Evolutionary conservation across 805 yeast species (phyloP), one percentile per base, ranked within the genome.

Genomic region (Candida dendrica): DNA sequence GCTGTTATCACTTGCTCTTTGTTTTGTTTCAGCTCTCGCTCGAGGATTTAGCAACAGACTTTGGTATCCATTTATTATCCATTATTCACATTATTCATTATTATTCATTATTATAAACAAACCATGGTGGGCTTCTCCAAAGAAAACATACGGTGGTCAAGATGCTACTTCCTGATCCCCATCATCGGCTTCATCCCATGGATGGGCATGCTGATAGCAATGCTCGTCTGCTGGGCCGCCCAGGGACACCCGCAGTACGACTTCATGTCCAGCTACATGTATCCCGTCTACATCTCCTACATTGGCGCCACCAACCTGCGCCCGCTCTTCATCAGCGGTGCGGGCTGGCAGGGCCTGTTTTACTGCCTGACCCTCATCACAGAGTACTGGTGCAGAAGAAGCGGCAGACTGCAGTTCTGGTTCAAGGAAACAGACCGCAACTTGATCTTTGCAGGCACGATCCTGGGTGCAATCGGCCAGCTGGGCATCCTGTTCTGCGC

Each of bases 181-280:
- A 61, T 88, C 35, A 53, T 79, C 2, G 75, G 87, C 2, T 64
- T 77, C 40, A 60, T 79, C 2, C 81, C 79, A 14, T 90, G 97
- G 97, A 84, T 89, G 79, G 95, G 85, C 3, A 86, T 88, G 96
- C 74, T 90, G 10, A 79, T 83, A 4, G 86, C 95, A 5, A 66
- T 91, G 75, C 56, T 90, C 48, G 60, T 72, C 2, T 74, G 80
- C 49, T 90, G 97, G 97, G 76, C 84, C 2, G 72, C 68, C 3
- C 87, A 86, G 55, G 96, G 96, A 2, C 74, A 74, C 37, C 95
- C 95, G 0, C 66, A 74, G 11, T 84, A 85, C 56, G 58, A 67
- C 42, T 79, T 79, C 48, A 73, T 78, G 70, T 63, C 64, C 30
- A 41, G 58, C 1, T 46, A 63, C 3, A 77, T 70, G 48, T 53